A percentile compares a stretch with the other conserved stretches of the same genome.
Evolutionary conservation across 495 filamentous ascomycete genomes (phyloP).

Genomic region (Penicillium ucsense): DNA sequence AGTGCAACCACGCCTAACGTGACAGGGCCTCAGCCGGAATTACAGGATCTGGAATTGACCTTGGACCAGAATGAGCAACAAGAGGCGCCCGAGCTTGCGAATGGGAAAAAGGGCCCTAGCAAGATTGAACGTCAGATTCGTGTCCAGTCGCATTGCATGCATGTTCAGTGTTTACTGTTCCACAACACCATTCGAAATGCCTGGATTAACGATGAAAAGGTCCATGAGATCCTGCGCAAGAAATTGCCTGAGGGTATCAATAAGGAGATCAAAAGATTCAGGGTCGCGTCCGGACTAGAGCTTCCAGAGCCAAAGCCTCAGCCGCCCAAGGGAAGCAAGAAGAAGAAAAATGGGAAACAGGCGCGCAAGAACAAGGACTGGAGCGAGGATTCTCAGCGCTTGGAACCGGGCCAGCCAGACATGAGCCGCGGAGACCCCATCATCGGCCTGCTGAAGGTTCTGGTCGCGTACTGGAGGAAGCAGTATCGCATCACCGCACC

Average conservation of each 20-base stretch:
- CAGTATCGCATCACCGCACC: conserved; percentile 70
- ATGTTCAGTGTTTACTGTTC: conserved; percentile 80
- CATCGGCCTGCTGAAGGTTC: conserved; percentile 62
- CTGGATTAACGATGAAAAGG: conserved; percentile 71
- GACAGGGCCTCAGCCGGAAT: conserved; percentile 15
- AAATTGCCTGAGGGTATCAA: conserved; percentile 56
- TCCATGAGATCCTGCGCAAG: conserved; percentile 67
- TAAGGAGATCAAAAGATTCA: conserved; percentile 70
- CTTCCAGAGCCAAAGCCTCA: conserved; percentile 24
- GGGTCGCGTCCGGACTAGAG: conserved; percentile 52
- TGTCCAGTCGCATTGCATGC: conserved; percentile 70
- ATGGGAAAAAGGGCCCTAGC: conserved; percentile 75
- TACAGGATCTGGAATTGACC: conserved; percentile 65
- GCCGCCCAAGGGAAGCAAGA: conserved; percentile 12
- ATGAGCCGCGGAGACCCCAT: conserved; percentile 74
- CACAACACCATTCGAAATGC: conserved; percentile 81
- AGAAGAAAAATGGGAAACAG: conserved; percentile 35
- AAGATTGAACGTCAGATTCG: conserved; percentile 75
- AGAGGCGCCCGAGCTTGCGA: conserved; percentile 43
- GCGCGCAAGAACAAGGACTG: conserved; percentile 51
- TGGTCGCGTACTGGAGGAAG: conserved; percentile 81
- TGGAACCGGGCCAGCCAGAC: conserved; percentile 60
- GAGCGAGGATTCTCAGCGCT: conserved; percentile 56
- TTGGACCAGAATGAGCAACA: conserved; percentile 49
- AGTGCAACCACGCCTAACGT: conserved; percentile 20